Evolutionary conservation across 768 basidiomycete genomes (phyloP), one percentile per base, ranked within the genome.

Genomic region (Chlorophyllum brunneum): DNA sequence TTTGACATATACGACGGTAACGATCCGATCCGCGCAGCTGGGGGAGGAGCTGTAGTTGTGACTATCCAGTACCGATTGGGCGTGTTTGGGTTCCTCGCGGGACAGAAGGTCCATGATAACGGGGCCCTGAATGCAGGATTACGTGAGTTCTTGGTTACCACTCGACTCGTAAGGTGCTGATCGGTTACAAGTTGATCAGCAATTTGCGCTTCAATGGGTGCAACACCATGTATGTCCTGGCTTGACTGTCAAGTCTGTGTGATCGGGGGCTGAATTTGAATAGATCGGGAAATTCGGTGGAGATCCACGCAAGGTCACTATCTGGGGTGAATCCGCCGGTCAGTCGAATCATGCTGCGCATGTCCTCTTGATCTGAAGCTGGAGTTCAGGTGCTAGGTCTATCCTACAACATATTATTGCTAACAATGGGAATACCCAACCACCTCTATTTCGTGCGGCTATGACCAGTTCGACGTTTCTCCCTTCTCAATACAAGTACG

Each of bases 81-180:
- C 1, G 56, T 75, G 3, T 75, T 74, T 47, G 77, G 78, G 8
- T 80, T 79, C 59, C 59, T 81, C 29, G 50, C 78, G 23, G 75
- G 78, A 0, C 55, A 62, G 31, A 59, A 68, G 18, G 69, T 80
- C 8, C 74, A 79, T 49, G 57, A 66, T 4, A 63, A 63, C 5
- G 79, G 79, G 5, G 68, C 57, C 3, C 57, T 78, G 45, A 81
- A 81, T 40, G 76, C 74, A 13, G 79, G 78, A n/a, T 56, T 81
- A 41, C 63, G 79, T 80, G 52, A 52, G 74, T 66, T 22, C 27
- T 34, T 33, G 3, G 5, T 13, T 11, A 5, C 11, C 9, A 29
- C 4, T n/a, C 2, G 9, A 24, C 11, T 24, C 2, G 5, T n/a
- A 22, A 20, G 20, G 1, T 7, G 30, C 41, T 42, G 43, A 45